Conservation (phyloP, 108 stramenopile genomes). For the Cyclotella kingstonii region DNA sequence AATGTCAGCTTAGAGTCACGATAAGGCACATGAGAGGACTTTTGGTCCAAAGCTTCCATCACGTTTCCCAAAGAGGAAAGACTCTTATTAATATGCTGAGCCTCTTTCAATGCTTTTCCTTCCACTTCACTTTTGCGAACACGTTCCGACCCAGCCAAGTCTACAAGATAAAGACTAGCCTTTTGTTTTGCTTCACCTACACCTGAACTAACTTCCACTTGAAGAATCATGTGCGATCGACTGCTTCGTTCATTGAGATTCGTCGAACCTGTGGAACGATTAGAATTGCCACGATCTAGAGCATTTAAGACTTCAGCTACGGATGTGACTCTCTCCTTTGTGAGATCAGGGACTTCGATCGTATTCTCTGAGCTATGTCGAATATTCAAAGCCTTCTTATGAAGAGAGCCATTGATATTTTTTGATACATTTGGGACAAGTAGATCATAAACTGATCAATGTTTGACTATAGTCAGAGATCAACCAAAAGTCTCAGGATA, state of each 20-base stretch:
- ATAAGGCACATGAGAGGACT: slow-evolving; percentile 91
- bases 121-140: slow-evolving; percentile 94
- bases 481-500: not conserved
- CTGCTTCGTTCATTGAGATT: slow-evolving; percentile 95
- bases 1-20: slow-evolving; percentile 95
- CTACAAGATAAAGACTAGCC: slow-evolving; percentile 91
- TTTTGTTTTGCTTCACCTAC: slow-evolving; percentile 68
- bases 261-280: slow-evolving; percentile 92
- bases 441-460: slow-evolving; percentile 67
- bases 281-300: slow-evolving; percentile 84
- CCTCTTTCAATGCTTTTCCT: slow-evolving; percentile 92
- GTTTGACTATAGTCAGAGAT: no score
- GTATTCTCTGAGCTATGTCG: slow-evolving; percentile 70
- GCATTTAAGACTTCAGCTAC: slow-evolving; percentile 83
- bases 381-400: slow-evolving; percentile 75
- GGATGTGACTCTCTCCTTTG: slow-evolving; percentile 74
- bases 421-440: slow-evolving; percentile 40
- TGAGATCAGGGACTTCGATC: slow-evolving; percentile 93
- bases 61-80: slow-evolving; percentile 97
- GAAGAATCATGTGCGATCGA: slow-evolving; percentile 95
- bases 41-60: slow-evolving; percentile 92
- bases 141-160: slow-evolving; percentile 98
- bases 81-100: slow-evolving; percentile 98
- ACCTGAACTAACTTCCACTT: slow-evolving; percentile 81
- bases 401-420: slow-evolving; percentile 25